Conservation (phyloP, 441 rosid genomes). For the Rhodomyrtus psidioides region DNA sequence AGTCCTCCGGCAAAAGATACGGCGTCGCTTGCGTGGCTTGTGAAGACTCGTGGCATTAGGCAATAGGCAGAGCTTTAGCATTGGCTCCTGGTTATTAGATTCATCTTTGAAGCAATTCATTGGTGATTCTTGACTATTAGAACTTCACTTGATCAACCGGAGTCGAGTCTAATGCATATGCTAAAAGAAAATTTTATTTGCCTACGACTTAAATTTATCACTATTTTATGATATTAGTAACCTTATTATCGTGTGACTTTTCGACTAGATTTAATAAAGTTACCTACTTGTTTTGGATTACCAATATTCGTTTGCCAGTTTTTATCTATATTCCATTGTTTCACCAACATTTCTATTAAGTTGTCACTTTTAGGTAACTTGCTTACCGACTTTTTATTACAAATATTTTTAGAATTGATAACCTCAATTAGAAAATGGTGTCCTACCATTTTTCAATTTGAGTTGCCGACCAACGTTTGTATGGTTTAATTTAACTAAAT, state of each 20-base stretch:
- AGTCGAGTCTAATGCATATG: neutral
- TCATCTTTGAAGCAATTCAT: too few species aligned
- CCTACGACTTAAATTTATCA: neutral
- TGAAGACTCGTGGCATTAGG: conserved; percentile 13
- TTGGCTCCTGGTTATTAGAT: neutral
- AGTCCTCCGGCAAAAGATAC: neutral
- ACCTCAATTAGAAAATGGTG: too few species aligned
- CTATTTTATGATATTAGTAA: neutral
- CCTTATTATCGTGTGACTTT: neutral
- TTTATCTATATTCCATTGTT: too few species aligned
- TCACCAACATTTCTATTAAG: neutral
- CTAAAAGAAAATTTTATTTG: neutral
- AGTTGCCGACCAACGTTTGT: too few species aligned
- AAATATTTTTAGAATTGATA: too few species aligned
- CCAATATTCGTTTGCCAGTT: too few species aligned
- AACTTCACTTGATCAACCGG: neutral
- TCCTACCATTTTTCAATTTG: too few species aligned
- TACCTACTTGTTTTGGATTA: too few species aligned
- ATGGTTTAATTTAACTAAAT: too few species aligned
- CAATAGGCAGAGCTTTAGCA: neutral
- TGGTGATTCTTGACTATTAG: too few species aligned
- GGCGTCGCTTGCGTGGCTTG: neutral
- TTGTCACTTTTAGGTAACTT: neutral
- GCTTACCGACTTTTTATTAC: too few species aligned
- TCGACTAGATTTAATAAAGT: too few species aligned